phyloP scores from a whole-genome alignment of 768 basidiomycete genomes.

The Termitomyces sp. region DNA sequence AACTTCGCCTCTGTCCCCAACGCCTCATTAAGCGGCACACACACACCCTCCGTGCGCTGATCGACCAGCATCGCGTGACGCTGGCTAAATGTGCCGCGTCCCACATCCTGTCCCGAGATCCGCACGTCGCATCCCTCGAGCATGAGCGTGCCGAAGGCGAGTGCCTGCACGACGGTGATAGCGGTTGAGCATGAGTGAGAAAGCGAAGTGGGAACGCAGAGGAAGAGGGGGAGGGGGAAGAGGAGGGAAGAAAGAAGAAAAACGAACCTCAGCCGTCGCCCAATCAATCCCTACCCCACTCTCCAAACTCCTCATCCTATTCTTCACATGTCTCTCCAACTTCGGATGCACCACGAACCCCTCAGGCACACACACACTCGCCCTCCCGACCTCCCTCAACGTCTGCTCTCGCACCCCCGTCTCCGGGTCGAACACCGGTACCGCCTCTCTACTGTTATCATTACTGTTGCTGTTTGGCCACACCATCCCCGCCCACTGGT shows the following conservation, averaged over 20 bases:
- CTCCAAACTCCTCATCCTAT: no score
- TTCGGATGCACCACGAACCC: slow-evolving; percentile 71
- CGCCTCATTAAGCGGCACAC: slow-evolving; percentile 82
- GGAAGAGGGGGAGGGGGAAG: no score
- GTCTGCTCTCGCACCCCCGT: slow-evolving; percentile 60
- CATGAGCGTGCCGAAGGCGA: slow-evolving; percentile 88
- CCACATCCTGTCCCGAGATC: slow-evolving; percentile 92
- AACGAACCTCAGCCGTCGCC: slow-evolving; percentile 79
- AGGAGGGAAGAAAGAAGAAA: neutral
- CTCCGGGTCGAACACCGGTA: slow-evolving; percentile 50
- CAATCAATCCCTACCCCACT: slow-evolving; percentile 77
- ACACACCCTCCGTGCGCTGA: slow-evolving; percentile 75
- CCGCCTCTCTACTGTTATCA: no score
- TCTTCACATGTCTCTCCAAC: no score
- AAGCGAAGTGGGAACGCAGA: no score
- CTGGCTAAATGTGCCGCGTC: slow-evolving; percentile 86
- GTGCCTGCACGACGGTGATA: slow-evolving; percentile 42
- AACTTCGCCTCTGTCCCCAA: slow-evolving; percentile 61
- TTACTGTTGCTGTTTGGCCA: slow-evolving; percentile 61
- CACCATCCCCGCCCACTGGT: slow-evolving; percentile 65
- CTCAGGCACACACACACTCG: slow-evolving; percentile 58
- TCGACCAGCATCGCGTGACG: slow-evolving; percentile 92
- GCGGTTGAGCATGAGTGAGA: no score
- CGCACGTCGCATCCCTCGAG: slow-evolving; percentile 78
- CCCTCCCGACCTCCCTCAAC: slow-evolving; percentile 58